Percentiles rank a stretch among this genome's conserved stretches.
Conservation (phyloP, 176 grass and related monocot species). For the Musa itinerans region DNA sequence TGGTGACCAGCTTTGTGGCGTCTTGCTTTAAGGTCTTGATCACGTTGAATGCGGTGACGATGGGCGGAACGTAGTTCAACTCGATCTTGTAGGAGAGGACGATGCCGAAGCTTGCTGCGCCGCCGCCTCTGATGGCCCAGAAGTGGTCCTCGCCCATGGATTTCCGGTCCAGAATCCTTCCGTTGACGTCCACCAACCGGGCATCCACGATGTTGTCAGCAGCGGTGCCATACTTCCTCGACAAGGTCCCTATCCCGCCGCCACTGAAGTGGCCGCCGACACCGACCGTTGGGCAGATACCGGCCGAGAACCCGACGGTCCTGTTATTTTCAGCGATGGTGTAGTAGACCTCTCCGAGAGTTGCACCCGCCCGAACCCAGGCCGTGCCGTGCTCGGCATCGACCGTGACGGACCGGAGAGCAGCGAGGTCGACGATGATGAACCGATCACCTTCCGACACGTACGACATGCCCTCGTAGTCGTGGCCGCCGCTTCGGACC, state of each 20-base stretch:
- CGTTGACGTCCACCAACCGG: slow-evolving; percentile 17
- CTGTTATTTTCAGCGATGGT: slow-evolving; percentile 15
- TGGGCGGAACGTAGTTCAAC: slow-evolving; percentile 22
- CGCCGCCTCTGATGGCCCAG: slow-evolving; percentile 39
- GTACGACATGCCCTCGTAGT: slow-evolving; percentile 43
- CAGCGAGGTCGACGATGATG: slow-evolving; percentile 22
- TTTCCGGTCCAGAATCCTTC: slow-evolving; percentile 18
- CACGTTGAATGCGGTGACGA: slow-evolving; percentile 21
- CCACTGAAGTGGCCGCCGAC: slow-evolving; percentile 33
- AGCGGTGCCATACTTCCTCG: slow-evolving; percentile 26
- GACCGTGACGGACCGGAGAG: slow-evolving; percentile 18
- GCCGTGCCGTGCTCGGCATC: slow-evolving; percentile 11
- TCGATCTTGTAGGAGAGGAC: slow-evolving; percentile 30
- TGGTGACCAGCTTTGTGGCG: slow-evolving; percentile 12
- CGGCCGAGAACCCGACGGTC: slow-evolving; percentile 21
- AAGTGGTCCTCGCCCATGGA: slow-evolving; percentile 37
- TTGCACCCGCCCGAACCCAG: slow-evolving; percentile 36
- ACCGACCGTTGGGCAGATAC: slow-evolving; percentile 25
- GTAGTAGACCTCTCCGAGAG: slow-evolving; percentile 36
- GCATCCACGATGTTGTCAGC: slow-evolving; percentile 34
- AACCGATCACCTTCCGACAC: slow-evolving; percentile 12
- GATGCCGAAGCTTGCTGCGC: slow-evolving; percentile 33
- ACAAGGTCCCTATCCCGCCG: slow-evolving; percentile 30
- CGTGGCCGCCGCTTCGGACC: slow-evolving; percentile 32
- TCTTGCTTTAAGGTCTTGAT: slow-evolving; percentile 10